These are phyloP conservation scores for Starmerella ratchasimensis DNA, from an alignment of 805 yeast genomes.

Conservation along the genomic window DNA sequence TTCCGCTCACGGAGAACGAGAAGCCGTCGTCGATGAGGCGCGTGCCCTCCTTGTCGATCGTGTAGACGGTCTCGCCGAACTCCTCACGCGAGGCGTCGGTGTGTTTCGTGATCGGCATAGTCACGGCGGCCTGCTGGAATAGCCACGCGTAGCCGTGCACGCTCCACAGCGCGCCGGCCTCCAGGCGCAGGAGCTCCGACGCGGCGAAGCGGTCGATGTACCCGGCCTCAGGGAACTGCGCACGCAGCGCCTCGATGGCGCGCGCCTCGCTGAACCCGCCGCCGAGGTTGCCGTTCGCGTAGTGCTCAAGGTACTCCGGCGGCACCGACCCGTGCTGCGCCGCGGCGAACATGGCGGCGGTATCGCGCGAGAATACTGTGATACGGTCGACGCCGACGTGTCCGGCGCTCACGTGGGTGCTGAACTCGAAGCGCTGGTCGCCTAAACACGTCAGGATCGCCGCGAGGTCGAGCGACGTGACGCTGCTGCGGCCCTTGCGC, in stretches of 20 bases:
- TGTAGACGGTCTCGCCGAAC: slow-evolving; percentile 35
- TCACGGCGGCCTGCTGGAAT: not conserved
- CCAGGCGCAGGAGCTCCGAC: slow-evolving; percentile 10
- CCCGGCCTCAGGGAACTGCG: slow-evolving; percentile 1
- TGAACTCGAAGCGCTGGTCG: no score
- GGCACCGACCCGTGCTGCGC: no score
- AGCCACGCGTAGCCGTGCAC: slow-evolving; percentile 7
- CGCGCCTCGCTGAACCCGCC: slow-evolving; percentile 10
- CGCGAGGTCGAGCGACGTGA: no score
- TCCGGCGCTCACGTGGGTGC: no score
- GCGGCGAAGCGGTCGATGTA: slow-evolving; percentile 8
- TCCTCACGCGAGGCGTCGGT: slow-evolving; percentile 4
- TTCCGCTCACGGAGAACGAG: slow-evolving; percentile 27
- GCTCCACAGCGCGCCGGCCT: slow-evolving; percentile 1
- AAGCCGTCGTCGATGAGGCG: slow-evolving; percentile 92
- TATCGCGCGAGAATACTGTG: no score
- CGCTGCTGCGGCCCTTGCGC: no score
- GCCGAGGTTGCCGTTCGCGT: slow-evolving; percentile 16
- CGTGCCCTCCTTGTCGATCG: slow-evolving; percentile 70
- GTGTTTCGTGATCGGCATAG: no score
- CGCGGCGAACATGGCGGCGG: no score
- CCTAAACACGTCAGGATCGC: no score
- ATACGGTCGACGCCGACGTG: no score
- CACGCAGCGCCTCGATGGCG: slow-evolving; percentile 12
- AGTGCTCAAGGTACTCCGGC: slow-evolving; percentile 10